These are phyloP conservation scores for Colletotrichum orchidophilum DNA, from an alignment of 2,329 filamentous ascomycete species.

Conservation along the genomic window DNA sequence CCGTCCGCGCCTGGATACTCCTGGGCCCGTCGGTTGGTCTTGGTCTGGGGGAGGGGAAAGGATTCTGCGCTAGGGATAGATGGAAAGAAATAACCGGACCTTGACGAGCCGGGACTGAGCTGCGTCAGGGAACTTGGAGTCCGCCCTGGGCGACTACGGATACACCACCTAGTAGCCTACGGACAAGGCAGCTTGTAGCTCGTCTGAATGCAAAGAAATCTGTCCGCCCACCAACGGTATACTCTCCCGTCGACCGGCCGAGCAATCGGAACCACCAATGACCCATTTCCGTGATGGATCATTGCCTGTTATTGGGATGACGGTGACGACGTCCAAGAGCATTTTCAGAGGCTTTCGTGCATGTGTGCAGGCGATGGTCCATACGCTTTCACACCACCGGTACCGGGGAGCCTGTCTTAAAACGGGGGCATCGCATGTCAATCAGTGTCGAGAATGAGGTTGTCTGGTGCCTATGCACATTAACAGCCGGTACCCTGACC, in stretches of 20 bases:
- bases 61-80: not conserved
- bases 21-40: slow-evolving; percentile 23
- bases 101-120: not conserved
- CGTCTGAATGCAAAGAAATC: not conserved
- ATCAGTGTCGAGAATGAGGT: not conserved
- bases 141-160: not conserved
- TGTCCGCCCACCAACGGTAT: not conserved
- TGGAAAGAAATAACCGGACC: not conserved
- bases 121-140: slow-evolving; percentile 1
- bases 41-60: slow-evolving; percentile 17
- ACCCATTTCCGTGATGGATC: slow-evolving; percentile 19
- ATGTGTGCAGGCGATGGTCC: not conserved
- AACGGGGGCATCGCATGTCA: slow-evolving; percentile 28
- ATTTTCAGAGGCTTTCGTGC: not conserved
- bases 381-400: slow-evolving; percentile 20
- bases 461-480: not conserved
- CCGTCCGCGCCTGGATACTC: slow-evolving; percentile 25
- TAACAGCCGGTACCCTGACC: not conserved
- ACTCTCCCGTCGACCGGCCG: slow-evolving; percentile 6
- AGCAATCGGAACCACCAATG: not conserved
- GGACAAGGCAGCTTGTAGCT: not conserved
- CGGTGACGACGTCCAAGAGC: slow-evolving; percentile 34
- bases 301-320: slow-evolving; percentile 24
- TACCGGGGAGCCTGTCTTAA: slow-evolving; percentile 6
- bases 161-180: too few relatives aligned